Evolutionary conservation across 441 rosid genomes (phyloP), one percentile per base, ranked within the genome.

Genomic region (Corymbia calophylla): DNA sequence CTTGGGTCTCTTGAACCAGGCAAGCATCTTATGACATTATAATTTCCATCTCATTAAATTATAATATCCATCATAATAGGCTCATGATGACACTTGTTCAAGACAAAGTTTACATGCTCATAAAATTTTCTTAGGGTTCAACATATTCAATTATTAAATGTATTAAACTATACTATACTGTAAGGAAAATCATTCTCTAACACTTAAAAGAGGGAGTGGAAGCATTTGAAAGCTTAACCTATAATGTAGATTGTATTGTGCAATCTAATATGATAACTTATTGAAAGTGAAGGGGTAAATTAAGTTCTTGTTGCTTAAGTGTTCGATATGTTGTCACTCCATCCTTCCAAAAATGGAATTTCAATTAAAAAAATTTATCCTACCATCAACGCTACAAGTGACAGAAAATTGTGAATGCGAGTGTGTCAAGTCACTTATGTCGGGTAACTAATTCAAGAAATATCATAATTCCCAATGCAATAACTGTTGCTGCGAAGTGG

Each of bases 1-100:
- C 91, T 92, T 97, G 32, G 98, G 98, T 23, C 95, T 96, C 35
- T 66, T 95, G 90, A 95, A 97, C 91, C 96, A 94, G 95, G 99
- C 92, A 92, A 91, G 93, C 62, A 15, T 31, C 13, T 32, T 25
- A 23, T 12, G 84, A 29, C 17, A 8, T 35, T 35, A 35, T 35
- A 35, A 35, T 2, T 2, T 35, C 4, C 49, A 23, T 19, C 49
- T 9, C 49, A 35, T 10, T 8, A 35, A 6, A 73, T 73, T 73
- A 73, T 25, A 21, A 73, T 73, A 73, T 13, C 9, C 39, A 19
- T 39, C n/a, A 23, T 4, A 51, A 39, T 21, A 21, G 17, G 2
- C 21, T 3, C 82, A 21, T 7, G 82, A 44, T 39, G 29, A 73
- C 47, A 39, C 16, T 73, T 73, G 3, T 39, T 49, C 49, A 73